Evolutionary conservation across 192 early-diverging fungal species (phyloP).

Genomic region (Coemansia guatemalensis): DNA sequence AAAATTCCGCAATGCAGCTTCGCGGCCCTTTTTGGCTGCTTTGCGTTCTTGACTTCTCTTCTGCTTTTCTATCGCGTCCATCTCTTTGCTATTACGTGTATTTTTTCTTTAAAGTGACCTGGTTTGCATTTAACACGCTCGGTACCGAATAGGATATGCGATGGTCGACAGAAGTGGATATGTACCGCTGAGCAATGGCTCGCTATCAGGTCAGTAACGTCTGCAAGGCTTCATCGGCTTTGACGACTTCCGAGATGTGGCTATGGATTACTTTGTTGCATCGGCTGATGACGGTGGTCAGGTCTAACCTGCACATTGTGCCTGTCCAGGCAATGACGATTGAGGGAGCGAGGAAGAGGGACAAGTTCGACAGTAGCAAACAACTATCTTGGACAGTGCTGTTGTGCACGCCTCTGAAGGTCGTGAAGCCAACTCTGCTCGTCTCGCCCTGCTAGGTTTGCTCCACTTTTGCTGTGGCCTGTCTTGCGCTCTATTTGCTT

Average conservation of each 20-base stretch:
- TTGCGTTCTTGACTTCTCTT: conserved; percentile 9
- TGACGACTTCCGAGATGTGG: background rate
- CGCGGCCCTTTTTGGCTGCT: background rate
- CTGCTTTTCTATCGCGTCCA: conserved; percentile 3
- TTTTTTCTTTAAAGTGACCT: conserved; percentile 12
- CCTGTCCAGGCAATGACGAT: background rate
- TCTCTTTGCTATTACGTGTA: conserved; percentile 1
- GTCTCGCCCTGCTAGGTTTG: background rate
- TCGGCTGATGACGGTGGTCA: background rate
- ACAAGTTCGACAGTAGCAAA: background rate
- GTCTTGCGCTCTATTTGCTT: background rate
- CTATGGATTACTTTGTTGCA: background rate
- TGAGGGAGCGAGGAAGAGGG: background rate
- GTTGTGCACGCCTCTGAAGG: background rate
- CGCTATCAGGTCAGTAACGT: conserved; percentile 19
- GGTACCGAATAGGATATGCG: conserved; percentile 3
- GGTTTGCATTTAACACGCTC: background rate
- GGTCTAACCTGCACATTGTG: background rate
- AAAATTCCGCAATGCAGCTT: background rate
- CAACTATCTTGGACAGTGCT: conserved; percentile 2
- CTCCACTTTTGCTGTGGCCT: background rate
- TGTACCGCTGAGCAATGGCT: conserved; percentile 24
- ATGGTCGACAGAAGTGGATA: conserved; percentile 32
- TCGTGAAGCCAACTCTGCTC: background rate
- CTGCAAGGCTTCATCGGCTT: background rate